Conservation (phyloP, 805 yeast genomes). For the Zygoascus flipseniorum region DNA sequence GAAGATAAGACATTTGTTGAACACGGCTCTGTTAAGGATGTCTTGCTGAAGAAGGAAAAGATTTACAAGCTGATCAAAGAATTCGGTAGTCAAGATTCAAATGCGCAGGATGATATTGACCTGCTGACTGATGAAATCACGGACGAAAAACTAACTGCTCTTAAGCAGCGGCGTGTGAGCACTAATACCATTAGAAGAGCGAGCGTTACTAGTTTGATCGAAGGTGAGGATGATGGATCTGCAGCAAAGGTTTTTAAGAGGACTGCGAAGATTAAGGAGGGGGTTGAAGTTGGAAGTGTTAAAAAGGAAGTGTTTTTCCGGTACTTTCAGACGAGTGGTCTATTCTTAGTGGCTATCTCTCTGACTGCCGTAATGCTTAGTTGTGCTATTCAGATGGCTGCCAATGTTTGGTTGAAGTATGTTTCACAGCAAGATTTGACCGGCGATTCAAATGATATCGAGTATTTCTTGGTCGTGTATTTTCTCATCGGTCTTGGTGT, state of each 20-base stretch:
- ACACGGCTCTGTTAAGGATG: conserved; percentile 52
- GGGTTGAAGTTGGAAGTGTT: conserved; percentile 75
- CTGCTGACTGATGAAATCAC: background rate
- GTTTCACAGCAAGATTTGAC: conserved; percentile 75
- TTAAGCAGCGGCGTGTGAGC: background rate
- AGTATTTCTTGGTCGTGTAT: conserved; percentile 57
- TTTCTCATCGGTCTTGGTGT: conserved; percentile 28
- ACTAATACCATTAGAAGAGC: conserved; percentile 9
- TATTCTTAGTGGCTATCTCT: conserved; percentile 8
- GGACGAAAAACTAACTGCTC: background rate
- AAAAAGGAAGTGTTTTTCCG: conserved; percentile 66
- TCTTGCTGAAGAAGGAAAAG: conserved; percentile 24
- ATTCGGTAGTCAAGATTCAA: conserved; percentile 10
- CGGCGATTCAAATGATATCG: conserved; percentile 58
- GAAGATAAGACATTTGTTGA: conserved; percentile 39
- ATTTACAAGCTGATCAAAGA: conserved; percentile 16
- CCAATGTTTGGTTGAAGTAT: conserved; percentile 77
- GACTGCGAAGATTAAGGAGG: conserved; percentile 35
- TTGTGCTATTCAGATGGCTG: conserved; percentile 46
- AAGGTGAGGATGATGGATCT: conserved; percentile 3
- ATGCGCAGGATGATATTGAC: conserved; percentile 1
- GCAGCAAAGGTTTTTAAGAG: background rate
- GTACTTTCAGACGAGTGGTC: conserved; percentile 76
- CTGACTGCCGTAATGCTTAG: conserved; percentile 38
- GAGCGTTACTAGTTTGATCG: conserved; percentile 11